phyloP scores from a whole-genome alignment of 1,139 yeast genomes.

The Oligophagozyma castellii region DNA sequence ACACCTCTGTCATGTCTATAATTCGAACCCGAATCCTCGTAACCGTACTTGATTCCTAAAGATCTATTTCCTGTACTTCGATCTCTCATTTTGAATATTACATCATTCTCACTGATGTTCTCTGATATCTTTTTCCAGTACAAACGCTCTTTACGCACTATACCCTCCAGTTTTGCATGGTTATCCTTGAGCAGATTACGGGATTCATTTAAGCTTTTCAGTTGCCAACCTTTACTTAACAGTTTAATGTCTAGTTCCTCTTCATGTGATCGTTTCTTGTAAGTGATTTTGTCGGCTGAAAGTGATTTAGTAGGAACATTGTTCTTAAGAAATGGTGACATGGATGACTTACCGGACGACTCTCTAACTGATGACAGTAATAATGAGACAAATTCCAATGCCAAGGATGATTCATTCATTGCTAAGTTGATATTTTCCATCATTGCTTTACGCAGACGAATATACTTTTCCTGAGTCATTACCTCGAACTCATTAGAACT shows the following conservation, averaged over 20 bases:
- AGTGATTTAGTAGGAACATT: slow-evolving; percentile 71
- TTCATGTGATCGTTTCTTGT: slow-evolving; percentile 8
- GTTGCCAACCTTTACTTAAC: slow-evolving; percentile 77
- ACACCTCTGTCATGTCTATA: slow-evolving; percentile 57
- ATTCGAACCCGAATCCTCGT: slow-evolving; percentile 78
- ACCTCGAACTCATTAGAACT: too few species aligned
- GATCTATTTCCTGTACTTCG: slow-evolving; percentile 33
- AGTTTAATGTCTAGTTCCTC: slow-evolving; percentile 14
- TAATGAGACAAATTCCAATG: slow-evolving; percentile 77
- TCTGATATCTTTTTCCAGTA: slow-evolving; percentile 52
- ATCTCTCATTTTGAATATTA: slow-evolving; percentile 54
- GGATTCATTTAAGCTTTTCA: slow-evolving; percentile 50
- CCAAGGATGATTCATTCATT: slow-evolving; percentile 74
- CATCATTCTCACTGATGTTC: slow-evolving; percentile 46
- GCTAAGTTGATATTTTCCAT: slow-evolving; percentile 49
- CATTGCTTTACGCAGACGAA: slow-evolving; percentile 42
- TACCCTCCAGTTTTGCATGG: slow-evolving; percentile 37
- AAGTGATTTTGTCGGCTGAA: slow-evolving; percentile 44
- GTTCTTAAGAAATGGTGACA: slow-evolving; percentile 76
- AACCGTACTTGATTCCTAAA: slow-evolving; percentile 79
- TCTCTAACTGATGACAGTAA: slow-evolving; percentile 74
- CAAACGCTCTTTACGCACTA: slow-evolving; percentile 45
- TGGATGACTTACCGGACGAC: slow-evolving; percentile 71
- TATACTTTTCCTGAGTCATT: slow-evolving; percentile 36
- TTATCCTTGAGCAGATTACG: slow-evolving; percentile 39